These are phyloP conservation scores for Cyclostephanos tholiformis DNA, from an alignment of 108 stramenopile species.

Conservation along the genomic window DNA sequence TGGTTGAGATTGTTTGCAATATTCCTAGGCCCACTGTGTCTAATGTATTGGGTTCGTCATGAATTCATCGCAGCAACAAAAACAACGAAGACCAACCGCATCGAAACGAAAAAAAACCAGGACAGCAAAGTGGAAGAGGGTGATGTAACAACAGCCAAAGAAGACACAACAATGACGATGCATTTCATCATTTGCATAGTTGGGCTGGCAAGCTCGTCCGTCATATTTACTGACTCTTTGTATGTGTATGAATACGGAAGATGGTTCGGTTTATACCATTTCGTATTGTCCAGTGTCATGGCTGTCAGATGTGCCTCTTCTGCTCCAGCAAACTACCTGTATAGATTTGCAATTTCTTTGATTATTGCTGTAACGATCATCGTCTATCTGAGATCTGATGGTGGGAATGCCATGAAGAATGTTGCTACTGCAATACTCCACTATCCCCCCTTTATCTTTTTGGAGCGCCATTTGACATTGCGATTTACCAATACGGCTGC, in stretches of 20 bases:
- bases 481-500: no score
- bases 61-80: constrained; percentile 7
- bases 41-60: constrained; percentile 19
- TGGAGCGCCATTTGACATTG: no score
- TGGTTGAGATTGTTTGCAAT: constrained; percentile 76
- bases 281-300: constrained; percentile 43
- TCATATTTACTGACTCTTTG: constrained; percentile 76
- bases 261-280: constrained; percentile 50
- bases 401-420: constrained; percentile 17
- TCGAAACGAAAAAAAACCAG: not conserved
- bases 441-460: no score
- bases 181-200: constrained; percentile 16
- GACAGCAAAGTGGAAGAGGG: not conserved
- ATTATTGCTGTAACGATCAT: constrained; percentile 27
- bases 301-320: constrained; percentile 22
- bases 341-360: constrained; percentile 28
- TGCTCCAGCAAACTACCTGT: constrained; percentile 5
- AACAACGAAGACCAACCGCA: not conserved
- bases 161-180: constrained; percentile 3
- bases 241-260: constrained; percentile 72
- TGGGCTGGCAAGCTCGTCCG: constrained; percentile 61
- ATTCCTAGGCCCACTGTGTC: constrained; percentile 40
- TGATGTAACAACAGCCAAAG: not conserved
- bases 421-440: no score
- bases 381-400: constrained; percentile 35